Percentiles rank a stretch among this genome's conserved stretches.
These are phyloP conservation scores for Cystobasidium sp. DNA, from an alignment of 1,284 basidiomycete species.

Conservation along the genomic window DNA sequence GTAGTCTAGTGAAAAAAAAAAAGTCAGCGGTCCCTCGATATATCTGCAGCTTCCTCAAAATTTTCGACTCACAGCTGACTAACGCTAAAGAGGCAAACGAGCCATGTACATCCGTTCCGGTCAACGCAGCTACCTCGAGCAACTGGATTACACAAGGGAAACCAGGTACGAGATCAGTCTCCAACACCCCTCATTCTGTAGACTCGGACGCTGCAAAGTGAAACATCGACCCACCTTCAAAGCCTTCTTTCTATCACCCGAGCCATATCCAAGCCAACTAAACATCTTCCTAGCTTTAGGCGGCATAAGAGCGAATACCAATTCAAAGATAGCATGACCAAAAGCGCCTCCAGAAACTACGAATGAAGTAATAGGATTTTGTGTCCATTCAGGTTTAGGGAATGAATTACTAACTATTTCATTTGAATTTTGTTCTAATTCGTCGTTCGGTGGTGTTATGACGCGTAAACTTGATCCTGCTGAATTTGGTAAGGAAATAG, in stretches of 20 bases:
- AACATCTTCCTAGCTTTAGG: slow-evolving; percentile 43
- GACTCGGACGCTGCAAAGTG: background rate
- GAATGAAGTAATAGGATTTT: slow-evolving; percentile 47
- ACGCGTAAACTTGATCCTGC: slow-evolving; percentile 9
- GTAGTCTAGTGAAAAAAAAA: slow-evolving; percentile 40
- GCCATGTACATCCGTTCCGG: slow-evolving; percentile 48
- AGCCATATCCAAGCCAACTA: slow-evolving; percentile 35
- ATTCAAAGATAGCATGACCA: slow-evolving; percentile 46
- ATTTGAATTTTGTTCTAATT: slow-evolving; percentile 12
- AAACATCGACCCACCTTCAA: slow-evolving; percentile 24
- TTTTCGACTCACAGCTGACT: slow-evolving; percentile 46
- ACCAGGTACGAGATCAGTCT: slow-evolving; percentile 26
- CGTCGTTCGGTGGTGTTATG: slow-evolving; percentile 8
- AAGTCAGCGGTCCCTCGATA: no score
- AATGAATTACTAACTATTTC: slow-evolving; percentile 24
- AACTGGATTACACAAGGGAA: slow-evolving; percentile 47
- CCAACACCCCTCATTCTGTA: background rate
- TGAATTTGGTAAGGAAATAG: slow-evolving; percentile 23
- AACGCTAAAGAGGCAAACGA: slow-evolving; percentile 49
- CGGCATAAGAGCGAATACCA: slow-evolving; percentile 48
- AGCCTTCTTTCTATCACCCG: slow-evolving; percentile 39
- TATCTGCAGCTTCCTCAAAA: no score
- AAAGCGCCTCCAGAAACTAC: slow-evolving; percentile 47
- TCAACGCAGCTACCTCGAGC: slow-evolving; percentile 47
- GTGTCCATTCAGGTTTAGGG: slow-evolving; percentile 48